Base-by-base conservation (phyloP, 352 stramenopile species). In the Phytophthora idaei region DNA sequence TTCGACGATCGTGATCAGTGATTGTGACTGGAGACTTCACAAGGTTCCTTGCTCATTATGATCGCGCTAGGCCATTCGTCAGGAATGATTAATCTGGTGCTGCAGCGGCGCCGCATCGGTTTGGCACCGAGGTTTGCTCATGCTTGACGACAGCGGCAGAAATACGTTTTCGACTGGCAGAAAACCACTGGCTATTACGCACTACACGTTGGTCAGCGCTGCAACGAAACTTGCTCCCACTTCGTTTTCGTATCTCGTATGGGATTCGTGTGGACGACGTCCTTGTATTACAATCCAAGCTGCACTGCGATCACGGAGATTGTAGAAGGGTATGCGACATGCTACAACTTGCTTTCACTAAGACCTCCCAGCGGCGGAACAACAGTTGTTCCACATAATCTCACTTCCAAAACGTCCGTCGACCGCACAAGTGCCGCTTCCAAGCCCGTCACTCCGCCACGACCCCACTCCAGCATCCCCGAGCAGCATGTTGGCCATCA, bases 401-500 rank as follows among this genome's bases (percentile, higher is more conserved):
- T 70, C 63, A 69, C 47, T 69, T 69, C 29, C 39, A 5, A 70
- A 70, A 14, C 29, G n/a, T 37, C 48, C 47, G 39, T 47, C 48
- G 56, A 47, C 31, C 39, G 48, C 63, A 49, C 55, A 66, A 59
- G 47, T 31, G 46, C 21, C 45, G 39, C 39, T 15, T 27, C 45
- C 11, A 3, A 31, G 1, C 51, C 17, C 36, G 36, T 28, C 31
- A 10, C 53, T 49, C 48, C 54, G 41, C 41, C 37, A 63, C 69
- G 57, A 32, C 59, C 39, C 5, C 51, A n/a, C 41, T 29, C 17
- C 25, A 29, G 21, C 61, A 29, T 29, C 31, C 31, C 21, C 14
- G 47, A n/a, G 27, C 36, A 70, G 25, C 29, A 94, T 94, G 87
- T 69, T 94, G 69, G 77, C 74, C 57, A 93, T 94, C 75, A 94